A percentile compares a stretch with the other conserved stretches of the same genome.
phyloP scores from a whole-genome alignment of 164 flowering plant genomes.

The Kalanchoe fedtschenkoi region DNA sequence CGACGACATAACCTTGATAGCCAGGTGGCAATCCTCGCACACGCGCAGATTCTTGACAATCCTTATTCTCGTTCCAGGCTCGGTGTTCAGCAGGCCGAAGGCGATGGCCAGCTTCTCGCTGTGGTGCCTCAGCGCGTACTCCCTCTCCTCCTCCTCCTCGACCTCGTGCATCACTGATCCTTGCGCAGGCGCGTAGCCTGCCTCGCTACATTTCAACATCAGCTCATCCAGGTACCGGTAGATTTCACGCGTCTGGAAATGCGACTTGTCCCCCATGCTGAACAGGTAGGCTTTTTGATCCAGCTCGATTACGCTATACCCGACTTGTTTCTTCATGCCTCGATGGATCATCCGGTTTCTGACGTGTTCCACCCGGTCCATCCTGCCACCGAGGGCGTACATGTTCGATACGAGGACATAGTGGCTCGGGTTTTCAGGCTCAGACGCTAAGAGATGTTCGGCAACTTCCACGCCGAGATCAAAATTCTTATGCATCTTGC shows the following conservation, averaged over 20 bases:
- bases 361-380: constrained; percentile 54
- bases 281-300: constrained; percentile 39
- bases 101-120: constrained; percentile 80
- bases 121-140: constrained; percentile 50
- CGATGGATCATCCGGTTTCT: constrained; percentile 44
- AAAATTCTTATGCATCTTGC: constrained; percentile 68
- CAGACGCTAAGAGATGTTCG: constrained; percentile 40
- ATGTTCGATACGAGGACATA: constrained; percentile 67
- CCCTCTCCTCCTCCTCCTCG: constrained; percentile 73
- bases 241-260: constrained; percentile 33
- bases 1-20: constrained; percentile 47
- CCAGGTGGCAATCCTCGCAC: constrained; percentile 68
- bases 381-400: constrained; percentile 57
- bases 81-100: constrained; percentile 48
- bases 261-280: constrained; percentile 57
- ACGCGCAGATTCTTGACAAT: constrained; percentile 70
- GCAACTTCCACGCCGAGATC: constrained; percentile 48
- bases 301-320: constrained; percentile 57
- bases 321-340: constrained; percentile 57
- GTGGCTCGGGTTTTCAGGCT: constrained; percentile 63
- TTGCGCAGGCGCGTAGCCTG: constrained; percentile 45
- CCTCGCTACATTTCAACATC: constrained; percentile 36
- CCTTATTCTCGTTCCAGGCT: constrained; percentile 24
- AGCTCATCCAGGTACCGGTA: constrained; percentile 49
- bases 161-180: constrained; percentile 57